Percentiles rank a stretch among this genome's conserved stretches.
Evolutionary conservation across 1,139 yeast genomes (phyloP).

Genomic region (Entelexis paramagnoliae): DNA sequence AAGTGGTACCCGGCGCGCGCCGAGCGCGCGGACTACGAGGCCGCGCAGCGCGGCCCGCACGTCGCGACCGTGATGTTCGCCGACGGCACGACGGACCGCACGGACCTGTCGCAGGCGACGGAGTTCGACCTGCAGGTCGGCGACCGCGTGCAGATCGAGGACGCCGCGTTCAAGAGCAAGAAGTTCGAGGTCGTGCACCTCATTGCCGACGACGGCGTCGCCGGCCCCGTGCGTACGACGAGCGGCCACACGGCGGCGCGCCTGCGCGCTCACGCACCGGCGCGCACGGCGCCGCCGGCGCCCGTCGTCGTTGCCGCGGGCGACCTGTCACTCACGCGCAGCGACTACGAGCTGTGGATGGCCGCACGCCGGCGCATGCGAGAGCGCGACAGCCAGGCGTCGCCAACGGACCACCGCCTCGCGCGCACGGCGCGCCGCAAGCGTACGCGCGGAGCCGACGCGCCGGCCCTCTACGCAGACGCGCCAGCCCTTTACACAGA

Average conservation of each 20-base stretch:
- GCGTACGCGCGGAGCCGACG: neutral
- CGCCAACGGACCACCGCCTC: neutral
- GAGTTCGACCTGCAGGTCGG: constrained; percentile 10
- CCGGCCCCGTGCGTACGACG: neutral
- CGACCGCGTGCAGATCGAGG: constrained; percentile 11
- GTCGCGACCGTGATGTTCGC: constrained; percentile 15
- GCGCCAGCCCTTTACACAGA: too few relatives aligned
- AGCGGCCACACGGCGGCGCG: neutral
- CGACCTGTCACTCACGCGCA: constrained; percentile 10
- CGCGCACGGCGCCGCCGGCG: neutral
- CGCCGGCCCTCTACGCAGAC: too few relatives aligned
- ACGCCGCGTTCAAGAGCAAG: neutral
- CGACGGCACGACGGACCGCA: constrained; percentile 12
- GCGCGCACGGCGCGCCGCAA: neutral
- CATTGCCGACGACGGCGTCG: neutral
- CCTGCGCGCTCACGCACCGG: neutral
- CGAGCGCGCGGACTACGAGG: constrained; percentile 8
- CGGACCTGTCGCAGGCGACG: neutral
- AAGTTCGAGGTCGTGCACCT: neutral
- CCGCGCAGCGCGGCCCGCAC: neutral
- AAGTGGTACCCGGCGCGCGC: constrained; percentile 21
- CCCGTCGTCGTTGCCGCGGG: constrained; percentile 6
- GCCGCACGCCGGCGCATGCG: too few relatives aligned
- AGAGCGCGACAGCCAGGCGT: neutral
- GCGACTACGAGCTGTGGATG: constrained; percentile 8